These are phyloP conservation scores for Caloboletus firmus DNA, from an alignment of 1,284 basidiomycete species.

Conservation along the genomic window DNA sequence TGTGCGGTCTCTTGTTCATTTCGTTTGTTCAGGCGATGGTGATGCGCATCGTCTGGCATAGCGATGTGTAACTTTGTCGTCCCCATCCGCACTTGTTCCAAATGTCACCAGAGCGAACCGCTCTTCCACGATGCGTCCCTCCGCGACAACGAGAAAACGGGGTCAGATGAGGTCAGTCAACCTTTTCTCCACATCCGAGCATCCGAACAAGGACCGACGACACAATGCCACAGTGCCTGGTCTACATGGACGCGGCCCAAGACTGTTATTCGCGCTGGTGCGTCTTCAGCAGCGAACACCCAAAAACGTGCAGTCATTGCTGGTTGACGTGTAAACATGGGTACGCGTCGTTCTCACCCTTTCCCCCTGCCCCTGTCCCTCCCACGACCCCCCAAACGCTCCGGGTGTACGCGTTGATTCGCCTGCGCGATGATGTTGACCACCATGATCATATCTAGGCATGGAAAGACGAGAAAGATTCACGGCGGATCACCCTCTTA, in stretches of 20 bases:
- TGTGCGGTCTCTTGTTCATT: neutral
- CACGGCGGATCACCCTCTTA: constrained; percentile 32
- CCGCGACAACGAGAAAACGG: constrained; percentile 18
- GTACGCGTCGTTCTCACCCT: constrained; percentile 12
- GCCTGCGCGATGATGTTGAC: neutral
- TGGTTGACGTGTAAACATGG: constrained; percentile 30
- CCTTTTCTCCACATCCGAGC: neutral
- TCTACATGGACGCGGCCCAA: constrained; percentile 33
- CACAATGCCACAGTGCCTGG: constrained; percentile 6
- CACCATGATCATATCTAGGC: constrained; percentile 15
- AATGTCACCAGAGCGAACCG: constrained; percentile 26
- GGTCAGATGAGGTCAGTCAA: constrained; percentile 19
- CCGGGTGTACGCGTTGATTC: neutral
- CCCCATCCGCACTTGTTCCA: constrained; percentile 31
- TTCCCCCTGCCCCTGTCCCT: too few species aligned
- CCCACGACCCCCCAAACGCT: neutral
- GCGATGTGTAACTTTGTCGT: constrained; percentile 32
- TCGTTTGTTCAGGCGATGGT: neutral
- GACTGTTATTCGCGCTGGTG: constrained; percentile 34
- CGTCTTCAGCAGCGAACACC: constrained; percentile 30
- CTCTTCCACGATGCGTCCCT: constrained; percentile 20
- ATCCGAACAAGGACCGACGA: neutral
- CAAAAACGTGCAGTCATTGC: constrained; percentile 22
- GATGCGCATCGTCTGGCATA: neutral
- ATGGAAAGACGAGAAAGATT: constrained; percentile 28